These are phyloP conservation scores for Phytophthora cactorum DNA, from an alignment of 352 stramenopile species.

Conservation along the genomic window DNA sequence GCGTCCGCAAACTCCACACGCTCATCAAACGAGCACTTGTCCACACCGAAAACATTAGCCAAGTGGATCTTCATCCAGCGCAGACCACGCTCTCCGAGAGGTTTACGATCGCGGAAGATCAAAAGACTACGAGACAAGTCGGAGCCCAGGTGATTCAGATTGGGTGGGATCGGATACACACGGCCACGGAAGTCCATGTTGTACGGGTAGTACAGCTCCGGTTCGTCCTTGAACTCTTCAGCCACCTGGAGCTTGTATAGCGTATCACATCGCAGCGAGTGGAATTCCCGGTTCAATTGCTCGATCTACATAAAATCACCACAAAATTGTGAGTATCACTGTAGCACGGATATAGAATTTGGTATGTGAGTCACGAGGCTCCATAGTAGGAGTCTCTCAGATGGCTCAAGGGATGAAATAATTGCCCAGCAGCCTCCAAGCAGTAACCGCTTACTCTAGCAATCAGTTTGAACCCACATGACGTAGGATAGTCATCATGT, in stretches of 20 bases:
- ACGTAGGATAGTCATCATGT: conserved; percentile 52
- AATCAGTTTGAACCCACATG: conserved; percentile 89
- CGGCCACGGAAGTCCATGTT: conserved; percentile 99
- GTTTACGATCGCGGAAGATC: conserved; percentile 95
- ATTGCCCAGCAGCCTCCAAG: conserved; percentile 31
- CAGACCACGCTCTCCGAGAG: conserved; percentile 94
- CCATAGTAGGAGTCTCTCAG: conserved; percentile 26
- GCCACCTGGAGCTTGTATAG: conserved; percentile 97
- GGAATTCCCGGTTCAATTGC: conserved; percentile 89
- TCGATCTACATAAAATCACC: conserved; percentile 56
- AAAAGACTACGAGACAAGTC: conserved; percentile 98
- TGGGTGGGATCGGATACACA: conserved; percentile 98
- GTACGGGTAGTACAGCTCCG: conserved; percentile 99
- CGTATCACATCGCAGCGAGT: conserved; percentile 95
- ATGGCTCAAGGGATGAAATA: conserved; percentile 19
- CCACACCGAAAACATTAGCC: conserved; percentile 87
- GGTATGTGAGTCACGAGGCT: conserved; percentile 45
- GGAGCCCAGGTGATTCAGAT: conserved; percentile 98
- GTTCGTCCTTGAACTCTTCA: conserved; percentile 96
- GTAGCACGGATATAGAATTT: too few relatives aligned
- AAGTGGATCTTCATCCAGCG: conserved; percentile 99
- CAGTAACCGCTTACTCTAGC: conserved; percentile 67
- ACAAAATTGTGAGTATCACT: conserved; percentile 20
- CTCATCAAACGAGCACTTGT: conserved; percentile 97
- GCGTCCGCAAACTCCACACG: conserved; percentile 95